Conservation (phyloP, 805 yeast genomes). For the Kodamaea lidongshanica region DNA sequence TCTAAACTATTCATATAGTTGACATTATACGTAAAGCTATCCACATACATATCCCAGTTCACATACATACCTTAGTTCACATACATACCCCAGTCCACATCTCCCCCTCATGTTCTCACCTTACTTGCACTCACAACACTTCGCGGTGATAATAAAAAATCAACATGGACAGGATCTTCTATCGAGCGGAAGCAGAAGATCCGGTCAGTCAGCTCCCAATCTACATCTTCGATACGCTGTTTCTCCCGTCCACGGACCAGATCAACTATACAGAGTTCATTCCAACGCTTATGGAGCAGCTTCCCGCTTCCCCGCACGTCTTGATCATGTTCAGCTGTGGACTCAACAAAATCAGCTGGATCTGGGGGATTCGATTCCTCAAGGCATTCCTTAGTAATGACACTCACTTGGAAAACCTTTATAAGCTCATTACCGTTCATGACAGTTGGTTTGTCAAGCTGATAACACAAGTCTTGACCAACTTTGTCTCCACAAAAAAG, state of each 20-base stretch:
- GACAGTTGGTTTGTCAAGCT: conserved; percentile 87
- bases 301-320: conserved; percentile 62
- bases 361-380: conserved; percentile 56
- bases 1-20: too few relatives aligned
- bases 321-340: conserved; percentile 81
- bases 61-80: background rate
- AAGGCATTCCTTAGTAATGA: conserved; percentile 51
- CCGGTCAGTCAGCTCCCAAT: conserved; percentile 65
- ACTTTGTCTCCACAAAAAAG: conserved; percentile 40
- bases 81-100: background rate
- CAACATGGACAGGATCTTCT: conserved; percentile 43
- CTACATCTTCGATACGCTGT: conserved; percentile 78
- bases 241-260: conserved; percentile 55
- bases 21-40: too few relatives aligned
- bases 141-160: background rate
- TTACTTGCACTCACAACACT: background rate
- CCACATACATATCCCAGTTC: background rate
- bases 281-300: conserved; percentile 44
- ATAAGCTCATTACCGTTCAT: conserved; percentile 72
- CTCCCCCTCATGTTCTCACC: background rate
- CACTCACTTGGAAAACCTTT: conserved; percentile 43
- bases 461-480: conserved; percentile 62
- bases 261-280: conserved; percentile 46
- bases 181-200: conserved; percentile 55
- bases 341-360: conserved; percentile 58